Evolutionary conservation across 345 rosid species (phyloP).

Genomic region (Dimocarpus longan): DNA sequence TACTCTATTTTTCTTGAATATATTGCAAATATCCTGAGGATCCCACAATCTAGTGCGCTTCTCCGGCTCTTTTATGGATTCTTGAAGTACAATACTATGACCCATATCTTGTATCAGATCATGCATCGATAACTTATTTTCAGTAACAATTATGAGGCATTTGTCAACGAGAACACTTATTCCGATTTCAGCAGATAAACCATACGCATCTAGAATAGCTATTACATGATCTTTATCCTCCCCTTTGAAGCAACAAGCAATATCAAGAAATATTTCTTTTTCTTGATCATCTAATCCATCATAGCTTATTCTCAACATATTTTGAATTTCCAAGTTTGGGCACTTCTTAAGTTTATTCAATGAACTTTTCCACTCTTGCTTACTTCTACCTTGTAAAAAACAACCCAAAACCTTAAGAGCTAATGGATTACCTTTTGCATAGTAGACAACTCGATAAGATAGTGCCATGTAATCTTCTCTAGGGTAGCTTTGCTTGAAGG

Average conservation of each 20-base stretch:
- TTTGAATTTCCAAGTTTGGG: not conserved
- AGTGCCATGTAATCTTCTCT: not conserved
- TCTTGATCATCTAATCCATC: not conserved
- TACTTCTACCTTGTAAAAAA: not conserved
- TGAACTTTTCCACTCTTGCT: not conserved
- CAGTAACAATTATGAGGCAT: not conserved
- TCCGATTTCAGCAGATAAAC: not conserved
- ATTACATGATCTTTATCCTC: not conserved
- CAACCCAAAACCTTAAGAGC: not conserved
- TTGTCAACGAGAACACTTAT: not conserved
- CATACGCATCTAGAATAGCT: conserved; percentile 1
- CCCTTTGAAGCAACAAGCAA: not conserved
- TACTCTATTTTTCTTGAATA: not conserved
- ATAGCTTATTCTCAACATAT: not conserved
- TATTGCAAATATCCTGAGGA: not conserved
- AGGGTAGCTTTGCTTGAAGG: not conserved
- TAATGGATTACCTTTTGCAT: not conserved
- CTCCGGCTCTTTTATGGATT: not conserved
- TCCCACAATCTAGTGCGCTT: conserved; percentile 5
- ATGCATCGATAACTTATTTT: not conserved
- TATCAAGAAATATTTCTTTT: not conserved
- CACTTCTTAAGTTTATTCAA: not conserved
- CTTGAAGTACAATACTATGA: not conserved
- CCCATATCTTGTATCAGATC: conserved; percentile 13
- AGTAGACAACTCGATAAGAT: not conserved